phyloP scores from a whole-genome alignment of 768 basidiomycete species.

The Termitomyces sp. region DNA sequence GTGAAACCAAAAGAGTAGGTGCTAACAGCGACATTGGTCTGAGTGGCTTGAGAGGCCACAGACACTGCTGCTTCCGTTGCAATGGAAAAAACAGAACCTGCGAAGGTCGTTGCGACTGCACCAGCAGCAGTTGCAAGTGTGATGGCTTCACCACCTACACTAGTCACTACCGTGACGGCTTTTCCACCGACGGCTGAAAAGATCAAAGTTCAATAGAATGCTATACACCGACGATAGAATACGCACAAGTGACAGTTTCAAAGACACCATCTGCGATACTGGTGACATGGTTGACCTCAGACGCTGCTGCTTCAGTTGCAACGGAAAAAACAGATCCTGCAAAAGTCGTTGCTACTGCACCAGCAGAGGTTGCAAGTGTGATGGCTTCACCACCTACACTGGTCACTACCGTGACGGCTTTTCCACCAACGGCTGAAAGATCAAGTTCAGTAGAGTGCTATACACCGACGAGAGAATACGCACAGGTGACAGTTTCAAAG shows the following conservation, averaged over 20 bases:
- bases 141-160: conserved; percentile 50
- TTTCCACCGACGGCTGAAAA: conserved; percentile 48
- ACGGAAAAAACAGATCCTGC: conserved; percentile 50
- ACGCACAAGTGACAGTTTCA: conserved; percentile 32
- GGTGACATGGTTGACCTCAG: conserved; percentile 20
- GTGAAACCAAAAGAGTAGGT: conserved; percentile 19
- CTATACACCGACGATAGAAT: background rate
- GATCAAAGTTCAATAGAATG: conserved; percentile 21
- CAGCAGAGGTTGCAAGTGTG: conserved; percentile 46
- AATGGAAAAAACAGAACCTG: conserved; percentile 48
- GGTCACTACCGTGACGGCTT: conserved; percentile 49
- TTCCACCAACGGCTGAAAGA: conserved; percentile 45
- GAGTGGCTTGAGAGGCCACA: conserved; percentile 10
- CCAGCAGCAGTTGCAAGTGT: conserved; percentile 47
- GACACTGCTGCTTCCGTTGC: conserved; percentile 22
- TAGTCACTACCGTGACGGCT: conserved; percentile 50
- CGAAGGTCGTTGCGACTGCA: conserved; percentile 43
- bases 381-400: conserved; percentile 53
- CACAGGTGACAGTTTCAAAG: conserved; percentile 35
- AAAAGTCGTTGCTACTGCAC: conserved; percentile 39
- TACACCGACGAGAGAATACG: background rate
- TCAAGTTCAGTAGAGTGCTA: conserved; percentile 15
- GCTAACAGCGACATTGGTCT: conserved; percentile 20
- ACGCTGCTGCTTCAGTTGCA: conserved; percentile 33
- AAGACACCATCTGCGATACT: conserved; percentile 26